A percentile compares a stretch with the other conserved stretches of the same genome.
Conservation (phyloP, 2,329 filamentous ascomycete genomes). For the Penicillium sp. region DNA sequence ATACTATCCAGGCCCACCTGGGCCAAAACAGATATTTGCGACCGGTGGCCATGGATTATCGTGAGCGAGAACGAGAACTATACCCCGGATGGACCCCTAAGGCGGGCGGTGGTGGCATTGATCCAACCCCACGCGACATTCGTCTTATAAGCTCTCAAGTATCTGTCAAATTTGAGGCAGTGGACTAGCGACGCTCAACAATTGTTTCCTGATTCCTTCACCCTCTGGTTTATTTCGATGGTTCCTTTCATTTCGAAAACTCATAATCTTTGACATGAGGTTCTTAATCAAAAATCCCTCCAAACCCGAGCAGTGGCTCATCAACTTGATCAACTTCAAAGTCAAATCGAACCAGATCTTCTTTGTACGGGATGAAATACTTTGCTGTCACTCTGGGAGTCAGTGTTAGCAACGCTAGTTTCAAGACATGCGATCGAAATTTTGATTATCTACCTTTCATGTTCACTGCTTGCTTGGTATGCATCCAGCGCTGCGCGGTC, state of each 20-base stretch:
- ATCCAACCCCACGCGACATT: no score
- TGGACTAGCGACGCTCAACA: no score
- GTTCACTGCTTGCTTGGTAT: conserved; percentile 56
- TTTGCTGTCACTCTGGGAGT: conserved; percentile 50
- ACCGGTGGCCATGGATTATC: conserved; percentile 9
- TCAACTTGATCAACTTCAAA: conserved; percentile 48
- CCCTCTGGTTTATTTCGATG: no score
- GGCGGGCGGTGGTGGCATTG: no score
- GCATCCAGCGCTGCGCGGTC: conserved; percentile 47
- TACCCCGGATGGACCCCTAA: no score
- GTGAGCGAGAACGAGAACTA: conserved; percentile 5
- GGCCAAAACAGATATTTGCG: conserved; percentile 9
- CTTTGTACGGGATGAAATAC: conserved; percentile 54
- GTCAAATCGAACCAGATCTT: conserved; percentile 56
- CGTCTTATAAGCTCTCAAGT: no score
- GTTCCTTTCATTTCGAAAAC: no score
- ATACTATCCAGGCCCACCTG: background rate
- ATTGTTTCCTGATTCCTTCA: no score
- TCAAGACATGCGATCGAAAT: background rate
- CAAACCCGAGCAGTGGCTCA: conserved; percentile 25
- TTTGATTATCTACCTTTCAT: conserved; percentile 43
- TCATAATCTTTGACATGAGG: background rate
- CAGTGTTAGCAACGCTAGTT: background rate
- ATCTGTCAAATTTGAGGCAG: no score
- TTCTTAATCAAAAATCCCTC: background rate